Conservation (phyloP, 1,284 basidiomycete species). For the Cryptococcus sp. region DNA sequence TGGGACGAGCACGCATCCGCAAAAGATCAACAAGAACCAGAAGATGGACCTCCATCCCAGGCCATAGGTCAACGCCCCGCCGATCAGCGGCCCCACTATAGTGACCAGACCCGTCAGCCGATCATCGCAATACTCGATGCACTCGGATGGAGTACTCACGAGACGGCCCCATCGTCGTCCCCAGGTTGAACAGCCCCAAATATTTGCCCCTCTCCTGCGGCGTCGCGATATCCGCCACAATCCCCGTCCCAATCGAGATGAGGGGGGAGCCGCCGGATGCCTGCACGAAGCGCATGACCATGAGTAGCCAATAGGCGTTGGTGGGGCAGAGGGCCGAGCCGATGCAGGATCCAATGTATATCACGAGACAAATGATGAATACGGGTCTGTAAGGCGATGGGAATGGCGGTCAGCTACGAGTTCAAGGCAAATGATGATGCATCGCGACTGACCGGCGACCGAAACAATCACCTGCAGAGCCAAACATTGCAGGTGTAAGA, state of each 20-base stretch:
- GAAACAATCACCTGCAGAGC: conserved; percentile 32
- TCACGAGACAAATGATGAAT: conserved; percentile 31
- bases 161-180: conserved; percentile 33
- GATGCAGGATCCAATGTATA: conserved; percentile 36
- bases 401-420: conserved; percentile 19
- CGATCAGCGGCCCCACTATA: conserved; percentile 36
- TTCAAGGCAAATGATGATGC: neutral
- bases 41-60: conserved; percentile 43
- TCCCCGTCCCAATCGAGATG: conserved; percentile 40
- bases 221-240: conserved; percentile 37
- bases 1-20: conserved; percentile 27
- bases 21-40: conserved; percentile 42
- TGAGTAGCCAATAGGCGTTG: conserved; percentile 38
- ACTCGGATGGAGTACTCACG: conserved; percentile 13
- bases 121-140: neutral
- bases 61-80: conserved; percentile 28
- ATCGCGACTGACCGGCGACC: conserved; percentile 26
- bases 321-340: conserved; percentile 41
- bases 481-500: conserved; percentile 40
- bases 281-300: conserved; percentile 40
- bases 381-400: conserved; percentile 26
- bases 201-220: conserved; percentile 41
- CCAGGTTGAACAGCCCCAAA: conserved; percentile 33
- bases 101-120: neutral
- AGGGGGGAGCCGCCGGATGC: conserved; percentile 37